Base-by-base conservation (phyloP, 306 rosid species). In the Begonia peltatifolia region DNA sequence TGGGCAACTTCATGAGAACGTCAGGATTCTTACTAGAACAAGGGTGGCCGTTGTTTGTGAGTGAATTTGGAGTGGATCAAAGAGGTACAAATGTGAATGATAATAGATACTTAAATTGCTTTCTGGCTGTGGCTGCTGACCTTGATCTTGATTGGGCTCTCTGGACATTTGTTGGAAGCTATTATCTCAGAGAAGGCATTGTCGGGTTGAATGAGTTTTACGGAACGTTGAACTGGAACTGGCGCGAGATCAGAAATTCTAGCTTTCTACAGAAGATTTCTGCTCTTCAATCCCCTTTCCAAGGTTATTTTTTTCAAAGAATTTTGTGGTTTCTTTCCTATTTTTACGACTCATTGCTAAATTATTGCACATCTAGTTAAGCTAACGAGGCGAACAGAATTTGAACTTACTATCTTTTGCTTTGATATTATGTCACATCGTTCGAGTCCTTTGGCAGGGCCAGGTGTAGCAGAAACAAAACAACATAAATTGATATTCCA, bases 91-190 rank as follows among this genome's bases (percentile, higher is more conserved):
- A 79, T 22, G 63, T 80, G 16, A 90, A 86, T n/a, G 97, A 90
- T 44, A 76, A 90, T 11, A 76, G 97, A 63, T 90, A 80, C 66
- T 54, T 90, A 15, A 69, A 59, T 23, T 90, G 97, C 66, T 80
- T 85, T 65, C 1, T 78, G 46, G 74, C 77, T 18, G 20, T 61
- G 41, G 95, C 78, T 0, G 97, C 94, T 53, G 87, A 79, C 6
- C 75, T 68, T 61, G 97, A 90, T 58, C 63, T 80, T 42, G 97
- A 90, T 57, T 90, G 76, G 81, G 85, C 97, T 11, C 42, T 78
- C 10, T 90, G 97, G 97, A 71, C 97, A 10, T 73, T 85, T 2
- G 92, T 59, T 16, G 97, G 97, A 13, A 85, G 95, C 58, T 85
- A 90, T 59, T 80, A 85, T 63, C 42, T 80, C 8, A 86, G 86